Base-by-base conservation (phyloP, 495 filamentous ascomycete species). In the Hyaloscypha bicolor region DNA sequence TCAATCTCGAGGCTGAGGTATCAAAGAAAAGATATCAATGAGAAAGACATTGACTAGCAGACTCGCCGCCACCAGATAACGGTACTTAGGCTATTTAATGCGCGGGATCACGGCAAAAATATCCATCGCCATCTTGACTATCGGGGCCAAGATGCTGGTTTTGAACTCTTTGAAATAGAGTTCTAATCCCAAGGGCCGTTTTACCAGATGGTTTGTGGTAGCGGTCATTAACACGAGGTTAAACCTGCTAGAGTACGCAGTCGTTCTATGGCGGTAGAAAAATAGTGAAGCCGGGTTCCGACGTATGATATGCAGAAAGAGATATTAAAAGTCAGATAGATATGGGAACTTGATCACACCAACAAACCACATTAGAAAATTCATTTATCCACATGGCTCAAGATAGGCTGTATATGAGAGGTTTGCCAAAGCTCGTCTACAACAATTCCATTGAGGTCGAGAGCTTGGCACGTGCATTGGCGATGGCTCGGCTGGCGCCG, bases 71-170 rank as follows among this genome's bases (percentile, higher is more conserved):
- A 71, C 2, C 11, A 68, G 9, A 25, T 62, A 71, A 8, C 69
- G 64, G 30, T 68, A 71, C 45, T 65, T 71, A 61, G 48, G 55
- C 65, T 55, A 69, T 62, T 62, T 69, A 57, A 69, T 62, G 61
- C 65, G 69, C 56, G 42, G 42, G 42, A 48, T 6, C 9, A 48
- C 42, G 6, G 42, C 42, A 48, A 48, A 48, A 16, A 14, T 48
- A 16, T 4, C 25, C 42, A 48, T 16, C 16, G 4, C 42, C 42
- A 48, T 16, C 42, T 48, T 14, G 42, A 16, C 11, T 48, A 19
- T 6, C 4, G 42, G 42, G 16, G 9, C 42, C 42, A 3, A 4
- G 42, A 48, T 48, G 16, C 16, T 48, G 42, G 11, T 14, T 48
- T 12, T 48, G 42, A 19, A 48, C 16, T 19, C 4, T 48, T 48